These are phyloP conservation scores for Clavispora vitiphila DNA, from an alignment of 805 yeast genomes.

Conservation along the genomic window DNA sequence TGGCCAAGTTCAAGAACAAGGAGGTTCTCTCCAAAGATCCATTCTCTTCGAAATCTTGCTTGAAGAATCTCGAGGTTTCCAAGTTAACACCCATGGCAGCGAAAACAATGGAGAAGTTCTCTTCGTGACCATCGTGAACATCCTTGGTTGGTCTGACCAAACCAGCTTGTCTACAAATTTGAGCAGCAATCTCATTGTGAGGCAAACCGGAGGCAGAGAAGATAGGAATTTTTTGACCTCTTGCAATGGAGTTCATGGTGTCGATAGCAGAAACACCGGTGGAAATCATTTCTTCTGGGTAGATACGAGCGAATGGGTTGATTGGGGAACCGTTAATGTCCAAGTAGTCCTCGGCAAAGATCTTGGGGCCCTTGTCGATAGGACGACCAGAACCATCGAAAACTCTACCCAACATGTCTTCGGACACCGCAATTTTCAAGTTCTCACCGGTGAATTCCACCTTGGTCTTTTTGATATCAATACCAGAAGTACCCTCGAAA, in stretches of 20 bases:
- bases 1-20: conserved; percentile 93
- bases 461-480: conserved; percentile 95
- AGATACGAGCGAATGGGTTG: conserved; percentile 96
- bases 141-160: conserved; percentile 98
- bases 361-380: conserved; percentile 96
- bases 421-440: conserved; percentile 90
- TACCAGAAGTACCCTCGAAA: conserved; percentile 98
- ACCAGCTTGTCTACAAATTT: conserved; percentile 99
- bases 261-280: conserved; percentile 99
- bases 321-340: conserved; percentile 99
- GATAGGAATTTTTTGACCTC: conserved; percentile 99
- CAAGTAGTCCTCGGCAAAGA: conserved; percentile 95
- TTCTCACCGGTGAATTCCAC: conserved; percentile 97
- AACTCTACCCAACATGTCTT: conserved; percentile 95
- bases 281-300: conserved; percentile 99
- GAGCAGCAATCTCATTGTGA: conserved; percentile 99
- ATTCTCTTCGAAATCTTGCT: conserved; percentile 98
- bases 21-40: conserved; percentile 98
- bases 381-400: conserved; percentile 99
- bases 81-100: conserved; percentile 99
- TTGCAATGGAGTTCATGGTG: conserved; percentile 98
- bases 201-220: conserved; percentile 99
- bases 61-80: conserved; percentile 97
- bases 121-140: conserved; percentile 99
- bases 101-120: conserved; percentile 96